Evolutionary conservation across 108 stramenopile species (phyloP), one percentile per base, ranked within the genome.

Genomic region (Nitzschia putrida): DNA sequence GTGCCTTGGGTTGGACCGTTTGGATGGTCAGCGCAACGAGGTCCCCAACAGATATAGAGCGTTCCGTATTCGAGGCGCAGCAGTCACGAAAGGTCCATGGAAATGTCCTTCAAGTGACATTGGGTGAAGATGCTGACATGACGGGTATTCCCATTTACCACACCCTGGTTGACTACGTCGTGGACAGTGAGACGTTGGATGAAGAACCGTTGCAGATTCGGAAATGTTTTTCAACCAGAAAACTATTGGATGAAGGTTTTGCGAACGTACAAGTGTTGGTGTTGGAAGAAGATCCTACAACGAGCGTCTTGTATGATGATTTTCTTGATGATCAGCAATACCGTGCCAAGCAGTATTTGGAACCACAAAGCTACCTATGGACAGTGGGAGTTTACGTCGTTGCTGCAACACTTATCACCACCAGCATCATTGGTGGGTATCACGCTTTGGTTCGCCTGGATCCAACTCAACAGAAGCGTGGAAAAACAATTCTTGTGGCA

Each of bases 201-300:
- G 66, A 71, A 25, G 61, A 76, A 2, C 73, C 64, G 8, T 38
- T 85, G 10, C 85, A 85, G 56, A 56, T 85, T 41, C 64, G 85
- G 29, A 85, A 85, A 57, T 50, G 64, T 3, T 85, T 85, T 68
- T 41, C 59, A 5, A 80, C 75, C n/a, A 53, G 66, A 26, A 59
- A 57, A 38, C 61, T 74, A 21, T 55, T 85, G 55, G 72, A 85
- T 51, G 68, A 80, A 57, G 85, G 85, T 14, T 85, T 85, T 74
- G 75, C 75, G 54, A 85, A 85, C 63, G 81, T 85, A 3, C 64
- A 78, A 25, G 44, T 85, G 40, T 47, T 85, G 53, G 77, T 78
- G 10, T 57, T 85, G 57, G 47, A 40, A 20, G 64, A 80, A 18
- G 81, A 85, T 59, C 85, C 85, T 3, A 79, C 78, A 8, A 71